Conservation (phyloP, 1,139 yeast genomes). For the Saccharomyces pastorianus region DNA sequence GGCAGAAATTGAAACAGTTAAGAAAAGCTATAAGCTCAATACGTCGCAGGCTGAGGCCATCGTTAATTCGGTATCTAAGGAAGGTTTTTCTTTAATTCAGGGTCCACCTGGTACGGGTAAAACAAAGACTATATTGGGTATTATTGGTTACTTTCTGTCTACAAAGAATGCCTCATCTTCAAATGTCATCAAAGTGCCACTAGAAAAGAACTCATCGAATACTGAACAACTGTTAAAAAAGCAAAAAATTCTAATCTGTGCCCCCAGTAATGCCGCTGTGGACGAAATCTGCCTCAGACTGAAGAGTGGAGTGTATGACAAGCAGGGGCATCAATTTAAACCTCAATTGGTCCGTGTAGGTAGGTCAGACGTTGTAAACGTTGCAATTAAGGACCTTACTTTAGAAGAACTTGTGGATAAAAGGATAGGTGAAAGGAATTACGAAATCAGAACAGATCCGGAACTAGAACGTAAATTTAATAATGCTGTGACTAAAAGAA, state of each 20-base stretch:
- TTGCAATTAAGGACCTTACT: conserved; percentile 73
- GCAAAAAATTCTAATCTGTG: conserved; percentile 72
- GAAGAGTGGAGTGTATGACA: conserved; percentile 57
- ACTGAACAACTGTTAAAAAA: conserved; percentile 31
- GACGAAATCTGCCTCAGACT: conserved; percentile 90
- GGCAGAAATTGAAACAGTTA: conserved; percentile 36
- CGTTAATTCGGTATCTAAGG: conserved; percentile 54
- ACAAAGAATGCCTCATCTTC: conserved; percentile 26
- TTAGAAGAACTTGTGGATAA: conserved; percentile 80
- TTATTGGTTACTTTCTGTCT: conserved; percentile 69
- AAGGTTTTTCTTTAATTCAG: conserved; percentile 85
- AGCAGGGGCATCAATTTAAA: conserved; percentile 47
- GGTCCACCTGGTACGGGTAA: conserved; percentile 99
- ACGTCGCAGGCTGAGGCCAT: conserved; percentile 88
- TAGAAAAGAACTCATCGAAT: conserved; percentile 11
- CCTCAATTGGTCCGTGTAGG: conserved; percentile 88
- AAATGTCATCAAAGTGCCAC: conserved; percentile 21
- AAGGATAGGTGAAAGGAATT: conserved; percentile 42
- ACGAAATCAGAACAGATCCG: conserved; percentile 32
- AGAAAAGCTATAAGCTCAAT: conserved; percentile 54
- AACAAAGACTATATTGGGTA: conserved; percentile 90
- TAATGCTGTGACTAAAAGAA: conserved; percentile 22
- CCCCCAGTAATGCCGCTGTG: conserved; percentile 98
- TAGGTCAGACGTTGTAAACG: conserved; percentile 78
- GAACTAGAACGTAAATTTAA: conserved; percentile 28